Base-by-base conservation (phyloP, 164 flowering plant genomes). In the Dillenia suffruticosa region DNA sequence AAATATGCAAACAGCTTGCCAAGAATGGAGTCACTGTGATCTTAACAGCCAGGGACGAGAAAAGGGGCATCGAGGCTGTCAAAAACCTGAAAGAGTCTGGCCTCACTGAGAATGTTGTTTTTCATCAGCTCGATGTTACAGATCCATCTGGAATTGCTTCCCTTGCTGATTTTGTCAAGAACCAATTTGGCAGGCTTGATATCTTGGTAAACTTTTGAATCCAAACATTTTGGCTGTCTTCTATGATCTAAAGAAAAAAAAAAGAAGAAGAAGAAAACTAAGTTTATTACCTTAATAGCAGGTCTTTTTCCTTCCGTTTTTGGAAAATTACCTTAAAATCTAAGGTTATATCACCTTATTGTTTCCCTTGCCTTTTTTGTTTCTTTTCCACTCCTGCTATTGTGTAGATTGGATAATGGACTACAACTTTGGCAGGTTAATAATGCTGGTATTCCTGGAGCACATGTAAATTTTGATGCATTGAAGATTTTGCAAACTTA, bases 1-100 rank as follows among this genome's bases (percentile, higher is more conserved):
- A 76, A 59, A 78, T 77, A 11, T 77, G 82, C 32, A 81, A 69
- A 57, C 80, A 79, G 57, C 65, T 87, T 45, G 88, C 86, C 15
- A 68, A 77, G 0, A 59, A 73, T 24, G 88, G 88, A 3, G 59
- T 84, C 19, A 51, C 9, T 2, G 90, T 84, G 51, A 51, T 76
- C 10, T 63, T 82, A 50, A 74, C 84, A 6, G 67, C 83, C 1
- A 82, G 83, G 76, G 72, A 82, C 70, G 79, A 69, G 57, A 75
- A 73, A 44, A 77, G 76, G 54, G 83, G 86, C 10, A 13, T 59
- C 65, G 80, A 67, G 68, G 83, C 86, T 56, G 65, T 69, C 46
- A 66, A 71, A 6, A 70, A 66, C 12, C 72, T 82, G 24, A 66
- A 67, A 51, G 45, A 12, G 2, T 64, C 67, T 54, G 76, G 77